phyloP scores from a whole-genome alignment of 2,329 filamentous ascomycete species.

The Fusarium torulosum region DNA sequence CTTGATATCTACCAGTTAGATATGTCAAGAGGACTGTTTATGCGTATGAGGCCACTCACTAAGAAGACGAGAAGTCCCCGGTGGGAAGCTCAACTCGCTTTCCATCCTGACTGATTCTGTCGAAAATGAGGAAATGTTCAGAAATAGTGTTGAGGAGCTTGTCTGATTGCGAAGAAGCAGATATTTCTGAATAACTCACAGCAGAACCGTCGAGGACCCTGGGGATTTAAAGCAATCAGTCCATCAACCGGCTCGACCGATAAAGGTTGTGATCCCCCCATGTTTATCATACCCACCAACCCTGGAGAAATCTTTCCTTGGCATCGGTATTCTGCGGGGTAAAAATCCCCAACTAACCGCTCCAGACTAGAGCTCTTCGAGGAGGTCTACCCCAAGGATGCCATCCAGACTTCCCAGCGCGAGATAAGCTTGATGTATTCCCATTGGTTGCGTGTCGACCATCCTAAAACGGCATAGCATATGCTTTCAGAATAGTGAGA shows the following conservation, averaged over 20 bases:
- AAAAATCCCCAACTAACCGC: background rate
- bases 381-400: conserved; percentile 11
- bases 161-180: background rate
- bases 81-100: conserved; percentile 13
- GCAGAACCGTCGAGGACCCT: background rate
- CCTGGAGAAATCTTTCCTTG: conserved; percentile 1
- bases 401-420: too few species aligned
- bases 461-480: background rate
- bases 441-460: conserved; percentile 20
- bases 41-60: background rate
- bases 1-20: background rate
- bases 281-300: background rate
- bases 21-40: too few species aligned
- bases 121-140: background rate
- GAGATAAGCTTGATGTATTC: background rate
- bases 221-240: background rate
- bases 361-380: background rate
- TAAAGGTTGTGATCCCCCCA: background rate
- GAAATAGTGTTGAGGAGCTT: too few species aligned
- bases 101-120: background rate
- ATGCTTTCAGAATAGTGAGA: conserved; percentile 31
- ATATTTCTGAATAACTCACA: too few species aligned
- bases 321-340: conserved; percentile 1
- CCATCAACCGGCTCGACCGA: background rate
- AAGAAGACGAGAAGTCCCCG: conserved; percentile 15